Conservation (phyloP, 2,329 filamentous ascomycete species). For the Botryotinia narcissicola region DNA sequence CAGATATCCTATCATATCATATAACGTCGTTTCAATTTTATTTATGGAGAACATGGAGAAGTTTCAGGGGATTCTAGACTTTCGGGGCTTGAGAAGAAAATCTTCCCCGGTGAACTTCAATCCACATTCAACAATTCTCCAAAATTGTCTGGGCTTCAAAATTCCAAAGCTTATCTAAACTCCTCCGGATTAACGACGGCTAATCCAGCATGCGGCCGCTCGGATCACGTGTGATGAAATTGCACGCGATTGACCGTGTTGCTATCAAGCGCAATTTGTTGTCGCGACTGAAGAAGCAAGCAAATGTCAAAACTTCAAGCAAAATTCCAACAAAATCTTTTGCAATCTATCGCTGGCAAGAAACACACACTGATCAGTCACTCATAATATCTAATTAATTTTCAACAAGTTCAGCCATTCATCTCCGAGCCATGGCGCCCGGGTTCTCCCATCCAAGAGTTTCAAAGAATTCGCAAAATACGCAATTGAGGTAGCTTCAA, state of each 20-base stretch:
- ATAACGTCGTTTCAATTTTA: not conserved
- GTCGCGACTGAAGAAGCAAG: not conserved
- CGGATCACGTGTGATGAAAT: not conserved
- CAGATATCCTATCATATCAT: not conserved
- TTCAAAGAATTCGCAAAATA: conserved; percentile 31
- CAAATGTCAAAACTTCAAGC: not conserved
- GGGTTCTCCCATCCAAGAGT: conserved; percentile 31
- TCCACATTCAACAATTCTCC: not conserved
- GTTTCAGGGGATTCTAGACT: not conserved
- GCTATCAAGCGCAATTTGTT: conserved; percentile 4
- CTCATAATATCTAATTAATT: not conserved
- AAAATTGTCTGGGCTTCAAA: not conserved
- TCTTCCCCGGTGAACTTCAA: not conserved
- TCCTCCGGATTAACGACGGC: not conserved
- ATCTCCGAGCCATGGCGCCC: conserved; percentile 24
- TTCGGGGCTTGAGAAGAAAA: not conserved
- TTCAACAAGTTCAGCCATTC: not conserved
- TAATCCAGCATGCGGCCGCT: not conserved
- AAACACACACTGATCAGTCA: no score
- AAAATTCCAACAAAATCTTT: not conserved
- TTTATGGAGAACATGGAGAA: not conserved
- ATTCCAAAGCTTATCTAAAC: not conserved
- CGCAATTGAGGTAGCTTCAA: conserved; percentile 31
- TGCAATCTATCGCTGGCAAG: not conserved
- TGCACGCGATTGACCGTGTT: not conserved